These are phyloP conservation scores for Backusella circina DNA, from an alignment of 192 early-diverging fungal genomes.

Conservation along the genomic window DNA sequence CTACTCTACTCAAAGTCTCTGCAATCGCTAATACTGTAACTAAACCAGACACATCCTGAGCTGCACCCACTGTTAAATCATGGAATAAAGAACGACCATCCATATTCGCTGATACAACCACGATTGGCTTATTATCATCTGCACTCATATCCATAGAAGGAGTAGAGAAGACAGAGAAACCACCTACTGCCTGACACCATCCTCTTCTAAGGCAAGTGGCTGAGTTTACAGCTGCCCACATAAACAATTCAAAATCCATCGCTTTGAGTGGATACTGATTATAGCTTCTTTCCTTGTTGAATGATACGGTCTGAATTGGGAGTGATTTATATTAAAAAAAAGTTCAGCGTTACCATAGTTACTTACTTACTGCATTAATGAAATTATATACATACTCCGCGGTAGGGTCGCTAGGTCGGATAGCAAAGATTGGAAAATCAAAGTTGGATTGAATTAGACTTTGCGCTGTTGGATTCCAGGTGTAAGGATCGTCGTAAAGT, in stretches of 20 bases:
- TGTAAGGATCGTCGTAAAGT: constrained; percentile 59
- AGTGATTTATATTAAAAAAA: not conserved
- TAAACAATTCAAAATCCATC: constrained; percentile 66
- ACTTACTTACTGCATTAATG: constrained; percentile 28
- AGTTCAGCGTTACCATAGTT: too few species aligned
- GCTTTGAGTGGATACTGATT: constrained; percentile 62
- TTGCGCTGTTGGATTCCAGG: constrained; percentile 68
- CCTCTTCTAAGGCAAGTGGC: constrained; percentile 68
- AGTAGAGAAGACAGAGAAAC: constrained; percentile 65
- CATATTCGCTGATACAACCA: constrained; percentile 61
- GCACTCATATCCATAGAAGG: constrained; percentile 48
- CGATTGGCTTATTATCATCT: constrained; percentile 61
- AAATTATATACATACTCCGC: constrained; percentile 36
- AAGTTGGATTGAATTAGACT: constrained; percentile 49
- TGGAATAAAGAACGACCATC: constrained; percentile 67
- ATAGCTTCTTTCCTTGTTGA: constrained; percentile 46
- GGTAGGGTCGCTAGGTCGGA: constrained; percentile 33
- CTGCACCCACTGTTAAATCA: constrained; percentile 56
- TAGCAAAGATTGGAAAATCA: constrained; percentile 66
- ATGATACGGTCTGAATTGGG: constrained; percentile 36
- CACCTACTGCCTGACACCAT: constrained; percentile 68
- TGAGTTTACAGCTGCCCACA: constrained; percentile 67
- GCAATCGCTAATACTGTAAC: constrained; percentile 65
- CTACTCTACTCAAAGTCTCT: constrained; percentile 66
- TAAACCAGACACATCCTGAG: constrained; percentile 53